Base-by-base conservation (phyloP, 495 filamentous ascomycete genomes). In the Thermothielavioides terrestris region DNA sequence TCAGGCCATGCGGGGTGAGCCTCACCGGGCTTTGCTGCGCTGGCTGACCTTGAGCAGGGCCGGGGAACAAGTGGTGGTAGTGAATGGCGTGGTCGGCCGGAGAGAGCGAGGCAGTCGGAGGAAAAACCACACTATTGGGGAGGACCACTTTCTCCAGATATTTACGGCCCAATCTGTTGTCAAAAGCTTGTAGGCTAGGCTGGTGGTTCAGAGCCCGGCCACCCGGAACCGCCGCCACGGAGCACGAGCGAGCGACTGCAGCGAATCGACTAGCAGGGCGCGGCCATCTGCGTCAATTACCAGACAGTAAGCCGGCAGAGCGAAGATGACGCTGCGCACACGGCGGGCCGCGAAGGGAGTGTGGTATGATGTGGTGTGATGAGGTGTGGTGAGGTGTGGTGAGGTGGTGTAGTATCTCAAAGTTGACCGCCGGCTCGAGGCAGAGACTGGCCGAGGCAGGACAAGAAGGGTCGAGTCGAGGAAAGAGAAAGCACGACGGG, bases 1-100 rank as follows among this genome's bases (percentile, higher is more conserved):
- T 50, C 49, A 50, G 41, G 21, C 22, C 38, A 34, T 46, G 40
- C 30, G 40, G 10, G 44, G 20, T 18, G 42, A 38, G 38, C 42
- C 27, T 38, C 42, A 44, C 27, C 10, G 28, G 27, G 26, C 42
- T 4, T 20, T 4, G 10, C 27, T n/a, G 42, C 27, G 10, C 27
- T n/a, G 42, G 42, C 42, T 44, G 42, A 44, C 42, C 17, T n/a
- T n/a, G n/a, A n/a, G n/a, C n/a, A n/a, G n/a, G n/a, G n/a, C n/a
- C n/a, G n/a, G n/a, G n/a, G n/a, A n/a, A n/a, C n/a, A n/a, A n/a
- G n/a, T n/a, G n/a, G n/a, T n/a, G n/a, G n/a, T n/a, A n/a, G n/a
- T n/a, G n/a, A n/a, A n/a, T n/a, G n/a, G n/a, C n/a, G n/a, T n/a
- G n/a, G n/a, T n/a, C n/a, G n/a, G n/a, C n/a, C n/a, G n/a, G n/a